Base-by-base conservation (phyloP, 2,329 filamentous ascomycete species). In the Trichoderma polysporum region DNA sequence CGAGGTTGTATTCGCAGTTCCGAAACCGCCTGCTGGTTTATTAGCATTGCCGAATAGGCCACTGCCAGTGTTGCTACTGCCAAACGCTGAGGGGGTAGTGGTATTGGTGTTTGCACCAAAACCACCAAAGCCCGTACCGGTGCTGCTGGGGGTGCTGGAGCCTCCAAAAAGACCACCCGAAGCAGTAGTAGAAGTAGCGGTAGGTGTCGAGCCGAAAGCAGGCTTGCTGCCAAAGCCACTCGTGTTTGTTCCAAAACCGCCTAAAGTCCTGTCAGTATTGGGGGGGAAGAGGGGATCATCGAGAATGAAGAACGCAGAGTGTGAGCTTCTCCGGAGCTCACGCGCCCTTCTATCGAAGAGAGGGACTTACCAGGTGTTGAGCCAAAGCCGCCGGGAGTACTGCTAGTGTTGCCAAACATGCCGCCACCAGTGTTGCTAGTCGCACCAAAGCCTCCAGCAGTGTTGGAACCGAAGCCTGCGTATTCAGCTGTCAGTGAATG, bases 1-100 rank as follows among this genome's bases (percentile, higher is more conserved):
- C 22, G 74, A 73, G 19, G 81, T 79, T 1, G 81, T 79, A 27
- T 78, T 77, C 3, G 79, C 71, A 45, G 78, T 66, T 29, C 85
- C 85, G 71, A 88, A 88, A 41, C 77, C 80, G 27, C 84, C 77
- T 47, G 62, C 39, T 53, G 64, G 64, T 74, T 87, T 87, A 72
- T 73, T 81, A 47, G 75, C 76, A 68, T 60, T 69, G 50, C 85
- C 86, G 71, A 90, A 90, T 70, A 90, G 77, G 31, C 84, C 81
- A 49, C 81, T 80, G 31, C 74, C 71, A 19, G 68, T 71, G 66
- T 70, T 76, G 64, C 73, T 76, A 50, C 76, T 70, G n/a, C 79
- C 82, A 41, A 84, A 84, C 1, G 79, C 73, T 1, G 79, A 76
- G 4, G 77, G 70, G 35, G 67, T 68, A 41, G 57, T 68, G 5